phyloP scores from a whole-genome alignment of 2,329 filamentous ascomycete species.

The Plectosphaerella plurivora region DNA sequence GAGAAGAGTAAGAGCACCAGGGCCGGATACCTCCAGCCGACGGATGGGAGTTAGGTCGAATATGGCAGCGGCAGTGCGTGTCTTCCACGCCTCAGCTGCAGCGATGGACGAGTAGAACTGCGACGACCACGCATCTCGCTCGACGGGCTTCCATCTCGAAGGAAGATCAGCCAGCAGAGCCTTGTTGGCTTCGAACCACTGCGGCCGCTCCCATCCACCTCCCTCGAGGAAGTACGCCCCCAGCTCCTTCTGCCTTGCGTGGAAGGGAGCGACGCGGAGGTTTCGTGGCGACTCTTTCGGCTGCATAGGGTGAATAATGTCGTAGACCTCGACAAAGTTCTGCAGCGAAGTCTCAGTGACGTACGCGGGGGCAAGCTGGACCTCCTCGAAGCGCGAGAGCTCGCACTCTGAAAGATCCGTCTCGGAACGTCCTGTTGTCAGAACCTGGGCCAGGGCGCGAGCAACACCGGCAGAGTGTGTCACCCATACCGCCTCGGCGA shows the following conservation, averaged over 20 bases:
- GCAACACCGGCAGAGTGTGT: conserved; percentile 62
- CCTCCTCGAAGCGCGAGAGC: conserved; percentile 55
- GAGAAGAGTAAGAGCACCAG: conserved; percentile 50
- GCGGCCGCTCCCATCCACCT: conserved; percentile 58
- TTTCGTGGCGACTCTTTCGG: conserved; percentile 53
- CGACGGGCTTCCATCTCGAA: conserved; percentile 46
- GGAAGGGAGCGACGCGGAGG: conserved; percentile 55
- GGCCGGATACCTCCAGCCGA: conserved; percentile 52
- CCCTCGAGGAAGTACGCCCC: conserved; percentile 56
- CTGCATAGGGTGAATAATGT: conserved; percentile 58
- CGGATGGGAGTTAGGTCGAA: conserved; percentile 60
- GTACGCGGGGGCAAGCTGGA: conserved; percentile 52
- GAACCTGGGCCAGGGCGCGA: conserved; percentile 52
- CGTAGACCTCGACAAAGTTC: conserved; percentile 62
- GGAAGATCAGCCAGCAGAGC: conserved; percentile 47
- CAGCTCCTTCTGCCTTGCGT: conserved; percentile 47
- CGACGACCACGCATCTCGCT: conserved; percentile 55
- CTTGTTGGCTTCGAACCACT: conserved; percentile 57
- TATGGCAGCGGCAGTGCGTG: conserved; percentile 56
- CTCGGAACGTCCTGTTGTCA: conserved; percentile 50
- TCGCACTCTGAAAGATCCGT: conserved; percentile 58
- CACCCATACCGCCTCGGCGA: conserved; percentile 64
- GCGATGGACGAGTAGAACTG: conserved; percentile 53
- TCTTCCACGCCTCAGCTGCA: conserved; percentile 61
- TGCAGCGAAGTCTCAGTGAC: conserved; percentile 55